Conservation (phyloP, 352 stramenopile species). For the Globisporangium canariense region DNA sequence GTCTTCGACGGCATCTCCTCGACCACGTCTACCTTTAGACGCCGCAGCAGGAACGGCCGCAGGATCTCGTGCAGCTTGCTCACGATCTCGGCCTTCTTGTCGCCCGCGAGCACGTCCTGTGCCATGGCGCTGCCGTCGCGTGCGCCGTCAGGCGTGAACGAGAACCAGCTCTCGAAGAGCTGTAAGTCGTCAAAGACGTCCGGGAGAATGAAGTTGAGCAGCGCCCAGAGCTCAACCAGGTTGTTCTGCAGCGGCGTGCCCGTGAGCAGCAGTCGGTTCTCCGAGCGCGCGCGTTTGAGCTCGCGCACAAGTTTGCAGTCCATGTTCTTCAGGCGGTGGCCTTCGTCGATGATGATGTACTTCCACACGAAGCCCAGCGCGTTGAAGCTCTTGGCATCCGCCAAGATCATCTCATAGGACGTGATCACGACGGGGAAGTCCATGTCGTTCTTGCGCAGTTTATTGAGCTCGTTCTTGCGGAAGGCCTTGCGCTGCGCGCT, state of each 20-base stretch:
- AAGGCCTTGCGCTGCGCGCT: constrained; percentile 42
- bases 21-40: constrained; percentile 94
- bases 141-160: constrained; percentile 91
- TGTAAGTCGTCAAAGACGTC: constrained; percentile 97
- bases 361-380: constrained; percentile 79
- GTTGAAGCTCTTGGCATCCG: constrained; percentile 62
- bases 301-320: constrained; percentile 93
- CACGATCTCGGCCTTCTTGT: constrained; percentile 92
- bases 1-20: constrained; percentile 95
- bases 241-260: constrained; percentile 98
- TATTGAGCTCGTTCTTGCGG: constrained; percentile 45
- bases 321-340: constrained; percentile 98
- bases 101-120: constrained; percentile 87
- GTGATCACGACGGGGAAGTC: constrained; percentile 88
- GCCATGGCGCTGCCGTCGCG: constrained; percentile 66
- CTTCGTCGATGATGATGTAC: constrained; percentile 98
- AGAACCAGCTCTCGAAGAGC: constrained; percentile 98
- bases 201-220: constrained; percentile 98
- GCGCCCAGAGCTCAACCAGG: constrained; percentile 97
- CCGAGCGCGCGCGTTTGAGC: constrained; percentile 90
- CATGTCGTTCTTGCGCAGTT: constrained; percentile 44
- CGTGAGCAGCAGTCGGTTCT: constrained; percentile 94
- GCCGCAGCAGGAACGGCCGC: constrained; percentile 94
- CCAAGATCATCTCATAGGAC: constrained; percentile 86
- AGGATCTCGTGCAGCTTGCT: constrained; percentile 97